A percentile compares a stretch with the other conserved stretches of the same genome.
Conservation (phyloP, 2,329 filamentous ascomycete species). For the Rasamsonia emersonii region DNA sequence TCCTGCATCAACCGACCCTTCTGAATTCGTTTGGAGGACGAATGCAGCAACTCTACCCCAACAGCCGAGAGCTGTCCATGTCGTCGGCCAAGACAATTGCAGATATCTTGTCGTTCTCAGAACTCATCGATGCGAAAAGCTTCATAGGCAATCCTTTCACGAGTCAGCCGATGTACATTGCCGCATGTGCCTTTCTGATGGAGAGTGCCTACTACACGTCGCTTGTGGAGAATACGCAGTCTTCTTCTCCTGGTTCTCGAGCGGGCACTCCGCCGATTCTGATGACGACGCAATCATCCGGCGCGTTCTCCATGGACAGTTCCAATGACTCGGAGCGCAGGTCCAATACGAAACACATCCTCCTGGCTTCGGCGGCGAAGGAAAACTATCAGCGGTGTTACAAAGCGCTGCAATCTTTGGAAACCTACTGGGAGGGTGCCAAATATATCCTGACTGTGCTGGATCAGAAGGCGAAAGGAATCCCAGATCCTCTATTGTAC, state of each 20-base stretch:
- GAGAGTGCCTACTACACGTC: constrained; percentile 70
- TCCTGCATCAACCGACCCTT: constrained; percentile 75
- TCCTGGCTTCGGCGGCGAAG: constrained; percentile 71
- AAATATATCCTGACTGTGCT: constrained; percentile 80
- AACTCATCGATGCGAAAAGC: constrained; percentile 75
- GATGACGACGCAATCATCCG: constrained; percentile 22
- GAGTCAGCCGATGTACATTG: constrained; percentile 84
- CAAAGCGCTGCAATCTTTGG: constrained; percentile 70
- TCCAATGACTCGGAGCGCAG: constrained; percentile 20
- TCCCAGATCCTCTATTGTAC: constrained; percentile 63
- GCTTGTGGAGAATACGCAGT: constrained; percentile 70
- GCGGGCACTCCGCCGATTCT: constrained; percentile 44
- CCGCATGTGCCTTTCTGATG: constrained; percentile 79
- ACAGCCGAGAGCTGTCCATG: constrained; percentile 75
- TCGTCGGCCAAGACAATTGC: constrained; percentile 87
- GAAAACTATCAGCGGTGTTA: constrained; percentile 85
- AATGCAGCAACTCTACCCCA: constrained; percentile 64
- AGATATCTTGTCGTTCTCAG: constrained; percentile 78
- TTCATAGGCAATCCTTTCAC: constrained; percentile 85
- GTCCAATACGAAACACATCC: constrained; percentile 54
- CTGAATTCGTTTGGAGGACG: constrained; percentile 65
- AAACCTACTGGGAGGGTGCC: constrained; percentile 77
- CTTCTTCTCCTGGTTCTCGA: constrained; percentile 57
- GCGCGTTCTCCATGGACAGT: constrained; percentile 26
- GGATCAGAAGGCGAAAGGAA: constrained; percentile 79